A percentile compares a stretch with the other conserved stretches of the same genome.
phyloP scores from a whole-genome alignment of 352 stramenopile genomes.

The Phytophthora litchii region DNA sequence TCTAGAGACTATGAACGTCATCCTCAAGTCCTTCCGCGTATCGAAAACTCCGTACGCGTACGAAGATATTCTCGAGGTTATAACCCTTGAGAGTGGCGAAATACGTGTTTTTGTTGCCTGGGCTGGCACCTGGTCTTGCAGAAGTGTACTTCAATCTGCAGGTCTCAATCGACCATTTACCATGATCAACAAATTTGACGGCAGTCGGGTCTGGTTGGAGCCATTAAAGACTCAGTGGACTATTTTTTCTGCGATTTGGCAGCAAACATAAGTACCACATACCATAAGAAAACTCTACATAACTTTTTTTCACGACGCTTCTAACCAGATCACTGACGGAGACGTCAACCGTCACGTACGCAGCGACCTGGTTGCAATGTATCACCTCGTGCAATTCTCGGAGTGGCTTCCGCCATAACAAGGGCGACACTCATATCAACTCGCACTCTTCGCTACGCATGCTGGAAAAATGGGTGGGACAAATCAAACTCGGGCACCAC shows the following conservation, averaged over 20 bases:
- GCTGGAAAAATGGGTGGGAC: slow-evolving; percentile 11
- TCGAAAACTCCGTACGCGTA: too few relatives aligned
- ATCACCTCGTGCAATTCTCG: slow-evolving; percentile 1
- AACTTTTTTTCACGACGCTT: slow-evolving; percentile 13
- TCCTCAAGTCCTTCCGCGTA: too few relatives aligned
- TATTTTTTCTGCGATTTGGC: slow-evolving; percentile 8
- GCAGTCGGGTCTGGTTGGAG: too few relatives aligned
- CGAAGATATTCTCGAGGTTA: too few relatives aligned
- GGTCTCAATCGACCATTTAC: too few relatives aligned
- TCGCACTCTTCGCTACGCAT: slow-evolving; percentile 4
- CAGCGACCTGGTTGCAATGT: slow-evolving; percentile 12
- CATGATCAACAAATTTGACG: too few relatives aligned
- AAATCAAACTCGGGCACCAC: slow-evolving; percentile 7
- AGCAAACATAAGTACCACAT: slow-evolving; percentile 2
- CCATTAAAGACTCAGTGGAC: slow-evolving; percentile 5
- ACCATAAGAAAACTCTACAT: slow-evolving; percentile 15
- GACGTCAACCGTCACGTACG: slow-evolving; percentile 8
- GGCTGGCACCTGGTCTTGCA: too few relatives aligned
- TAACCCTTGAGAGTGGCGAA: too few relatives aligned
- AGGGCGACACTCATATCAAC: slow-evolving; percentile 4
- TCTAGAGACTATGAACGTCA: too few relatives aligned
- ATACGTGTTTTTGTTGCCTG: too few relatives aligned
- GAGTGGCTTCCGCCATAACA: slow-evolving; percentile 4
- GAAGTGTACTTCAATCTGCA: too few relatives aligned
- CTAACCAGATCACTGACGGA: slow-evolving; percentile 17